Conservation (phyloP, 1,284 basidiomycete species). For the Schizopora paradoxa region DNA sequence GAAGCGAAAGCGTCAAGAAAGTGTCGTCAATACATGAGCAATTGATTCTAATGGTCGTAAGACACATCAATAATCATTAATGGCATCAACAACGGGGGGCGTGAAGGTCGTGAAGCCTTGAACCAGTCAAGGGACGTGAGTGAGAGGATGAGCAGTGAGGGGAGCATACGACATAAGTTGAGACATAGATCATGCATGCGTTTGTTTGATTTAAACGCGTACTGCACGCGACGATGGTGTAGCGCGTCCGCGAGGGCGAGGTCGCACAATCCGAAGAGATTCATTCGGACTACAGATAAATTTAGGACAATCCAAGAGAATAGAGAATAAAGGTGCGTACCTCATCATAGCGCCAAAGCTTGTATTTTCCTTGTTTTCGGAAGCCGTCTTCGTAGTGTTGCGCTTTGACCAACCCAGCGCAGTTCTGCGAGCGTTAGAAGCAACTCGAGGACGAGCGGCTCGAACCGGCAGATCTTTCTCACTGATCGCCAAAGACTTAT, state of each 20-base stretch:
- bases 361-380: conserved; percentile 27
- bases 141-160: too few species aligned
- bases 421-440: conserved; percentile 48
- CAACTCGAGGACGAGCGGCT: conserved; percentile 44
- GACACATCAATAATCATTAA: too few species aligned
- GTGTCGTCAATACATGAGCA: too few species aligned
- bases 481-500: conserved; percentile 12
- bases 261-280: conserved; percentile 59
- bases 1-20: too few species aligned
- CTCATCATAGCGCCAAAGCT: conserved; percentile 44
- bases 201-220: conserved; percentile 20
- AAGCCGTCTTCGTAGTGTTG: conserved; percentile 32
- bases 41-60: too few species aligned
- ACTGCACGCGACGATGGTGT: conserved; percentile 23
- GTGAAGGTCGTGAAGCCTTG: too few species aligned
- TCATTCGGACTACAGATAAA: conserved; percentile 46
- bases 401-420: conserved; percentile 61
- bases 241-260: conserved; percentile 34
- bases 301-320: conserved; percentile 2
- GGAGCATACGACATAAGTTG: too few species aligned
- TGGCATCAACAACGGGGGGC: too few species aligned
- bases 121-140: too few species aligned
- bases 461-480: conserved; percentile 28
- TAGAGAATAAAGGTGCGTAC: conserved; percentile 39
- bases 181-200: not conserved